Percentiles rank a stretch among this genome's conserved stretches.
phyloP scores from a whole-genome alignment of 2,329 filamentous ascomycete genomes.

The Colletotrichum melonis region DNA sequence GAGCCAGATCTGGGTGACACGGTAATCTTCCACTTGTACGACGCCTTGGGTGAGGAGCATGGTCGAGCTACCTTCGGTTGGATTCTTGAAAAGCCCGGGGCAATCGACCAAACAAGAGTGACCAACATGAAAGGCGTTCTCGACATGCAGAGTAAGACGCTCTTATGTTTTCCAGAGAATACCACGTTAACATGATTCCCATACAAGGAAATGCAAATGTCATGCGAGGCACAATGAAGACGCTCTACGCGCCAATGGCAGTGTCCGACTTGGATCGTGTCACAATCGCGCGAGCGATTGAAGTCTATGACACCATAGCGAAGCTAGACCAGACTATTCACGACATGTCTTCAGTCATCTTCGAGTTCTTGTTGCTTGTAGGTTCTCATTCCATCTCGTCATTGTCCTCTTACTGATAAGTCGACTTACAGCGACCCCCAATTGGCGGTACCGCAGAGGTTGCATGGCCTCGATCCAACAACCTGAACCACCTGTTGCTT shows the following conservation, averaged over 20 bases:
- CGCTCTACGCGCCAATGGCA: constrained; percentile 24
- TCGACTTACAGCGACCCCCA: background rate
- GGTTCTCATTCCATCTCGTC: background rate
- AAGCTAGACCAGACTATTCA: constrained; percentile 9
- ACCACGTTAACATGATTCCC: background rate
- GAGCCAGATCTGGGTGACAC: constrained; percentile 5
- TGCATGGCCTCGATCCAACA: constrained; percentile 17
- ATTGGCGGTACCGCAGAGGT: constrained; percentile 15
- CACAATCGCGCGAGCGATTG: background rate
- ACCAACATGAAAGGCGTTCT: constrained; percentile 27
- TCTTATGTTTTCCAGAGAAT: background rate
- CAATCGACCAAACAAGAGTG: constrained; percentile 14
- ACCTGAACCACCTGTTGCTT: constrained; percentile 8
- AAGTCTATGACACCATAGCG: constrained; percentile 7
- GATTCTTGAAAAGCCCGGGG: constrained; percentile 17
- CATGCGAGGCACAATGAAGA: constrained; percentile 24
- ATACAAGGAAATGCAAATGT: constrained; percentile 1
- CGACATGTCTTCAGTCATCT: constrained; percentile 2
- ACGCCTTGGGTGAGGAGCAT: constrained; percentile 18
- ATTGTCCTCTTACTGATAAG: background rate
- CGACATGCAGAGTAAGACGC: constrained; percentile 11
- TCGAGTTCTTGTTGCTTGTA: constrained; percentile 21
- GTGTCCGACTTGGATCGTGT: constrained; percentile 7
- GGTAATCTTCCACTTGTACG: constrained; percentile 19
- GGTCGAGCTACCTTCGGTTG: constrained; percentile 5